phyloP scores from a whole-genome alignment of 805 yeast species.

The Sporopachydermia quercuum region DNA sequence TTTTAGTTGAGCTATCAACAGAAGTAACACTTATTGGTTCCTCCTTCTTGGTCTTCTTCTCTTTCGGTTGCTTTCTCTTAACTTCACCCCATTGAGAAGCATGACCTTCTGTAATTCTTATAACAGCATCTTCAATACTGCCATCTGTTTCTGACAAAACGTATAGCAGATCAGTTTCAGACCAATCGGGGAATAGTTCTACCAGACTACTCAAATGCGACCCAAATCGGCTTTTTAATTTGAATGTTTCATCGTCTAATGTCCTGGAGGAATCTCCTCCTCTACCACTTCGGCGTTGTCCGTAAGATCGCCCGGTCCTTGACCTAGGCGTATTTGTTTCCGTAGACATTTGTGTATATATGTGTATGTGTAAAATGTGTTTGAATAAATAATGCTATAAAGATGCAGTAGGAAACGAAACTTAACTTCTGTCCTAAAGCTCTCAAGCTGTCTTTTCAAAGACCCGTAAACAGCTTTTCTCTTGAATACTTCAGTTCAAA shows the following conservation, averaged over 20 bases:
- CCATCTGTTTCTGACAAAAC: conserved; percentile 58
- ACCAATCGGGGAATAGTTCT: conserved; percentile 95
- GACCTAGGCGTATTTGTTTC: neutral
- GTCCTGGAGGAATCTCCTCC: conserved; percentile 4
- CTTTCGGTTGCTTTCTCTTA: conserved; percentile 41
- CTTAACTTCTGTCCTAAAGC: no score
- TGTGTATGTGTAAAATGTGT: neutral
- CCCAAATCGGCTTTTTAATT: conserved; percentile 17
- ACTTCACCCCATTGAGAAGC: conserved; percentile 93
- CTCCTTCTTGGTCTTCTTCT: conserved; percentile 19
- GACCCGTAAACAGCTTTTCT: no score
- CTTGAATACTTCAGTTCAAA: no score
- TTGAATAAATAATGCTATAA: neutral
- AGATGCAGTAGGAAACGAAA: neutral
- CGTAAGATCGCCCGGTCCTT: neutral
- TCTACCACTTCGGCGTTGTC: conserved; percentile 3
- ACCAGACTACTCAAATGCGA: conserved; percentile 36
- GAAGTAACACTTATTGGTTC: conserved; percentile 7
- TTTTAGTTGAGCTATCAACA: conserved; percentile 8
- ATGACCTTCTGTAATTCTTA: conserved; percentile 79
- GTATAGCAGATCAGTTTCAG: conserved; percentile 62
- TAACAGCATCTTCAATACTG: conserved; percentile 68
- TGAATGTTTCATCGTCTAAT: conserved; percentile 16
- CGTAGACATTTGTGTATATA: neutral
- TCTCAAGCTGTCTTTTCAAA: no score